Percentiles rank a stretch among this genome's conserved stretches.
phyloP scores from a whole-genome alignment of 768 basidiomycete species.

The Pleurotus eryngii region DNA sequence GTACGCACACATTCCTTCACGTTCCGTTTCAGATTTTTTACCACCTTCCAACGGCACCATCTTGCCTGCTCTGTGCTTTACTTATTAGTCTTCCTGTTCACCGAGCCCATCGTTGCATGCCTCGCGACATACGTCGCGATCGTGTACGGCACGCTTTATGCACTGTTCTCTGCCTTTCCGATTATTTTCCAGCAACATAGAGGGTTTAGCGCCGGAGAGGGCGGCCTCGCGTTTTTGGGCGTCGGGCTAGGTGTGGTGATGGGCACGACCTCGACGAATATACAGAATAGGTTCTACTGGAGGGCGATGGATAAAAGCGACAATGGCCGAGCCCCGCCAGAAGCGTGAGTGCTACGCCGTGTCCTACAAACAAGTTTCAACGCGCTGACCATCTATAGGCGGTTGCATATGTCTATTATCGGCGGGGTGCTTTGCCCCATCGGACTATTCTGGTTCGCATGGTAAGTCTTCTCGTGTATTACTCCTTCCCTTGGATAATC shows the following conservation, averaged over 20 bases:
- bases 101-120: slow-evolving; percentile 61
- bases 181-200: slow-evolving; percentile 55
- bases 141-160: slow-evolving; percentile 61
- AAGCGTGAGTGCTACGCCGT: slow-evolving; percentile 37
- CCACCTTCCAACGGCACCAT: not conserved
- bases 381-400: slow-evolving; percentile 26
- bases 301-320: slow-evolving; percentile 43
- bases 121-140: slow-evolving; percentile 58
- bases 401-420: slow-evolving; percentile 56
- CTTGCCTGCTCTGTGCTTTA: not conserved
- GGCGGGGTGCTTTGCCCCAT: slow-evolving; percentile 52
- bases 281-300: slow-evolving; percentile 54
- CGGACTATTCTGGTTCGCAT: slow-evolving; percentile 68
- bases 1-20: slow-evolving; percentile 25
- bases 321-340: slow-evolving; percentile 52
- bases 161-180: slow-evolving; percentile 61
- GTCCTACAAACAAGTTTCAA: not conserved
- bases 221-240: slow-evolving; percentile 62
- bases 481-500: not conserved
- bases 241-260: slow-evolving; percentile 55
- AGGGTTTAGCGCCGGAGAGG: slow-evolving; percentile 49
- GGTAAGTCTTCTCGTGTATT: slow-evolving; percentile 30
- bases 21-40: slow-evolving; percentile 3
- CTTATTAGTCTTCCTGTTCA: slow-evolving; percentile 50
- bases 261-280: slow-evolving; percentile 48